phyloP scores from a whole-genome alignment of 2,329 filamentous ascomycete species.

The Aaosphaeria arxii region DNA sequence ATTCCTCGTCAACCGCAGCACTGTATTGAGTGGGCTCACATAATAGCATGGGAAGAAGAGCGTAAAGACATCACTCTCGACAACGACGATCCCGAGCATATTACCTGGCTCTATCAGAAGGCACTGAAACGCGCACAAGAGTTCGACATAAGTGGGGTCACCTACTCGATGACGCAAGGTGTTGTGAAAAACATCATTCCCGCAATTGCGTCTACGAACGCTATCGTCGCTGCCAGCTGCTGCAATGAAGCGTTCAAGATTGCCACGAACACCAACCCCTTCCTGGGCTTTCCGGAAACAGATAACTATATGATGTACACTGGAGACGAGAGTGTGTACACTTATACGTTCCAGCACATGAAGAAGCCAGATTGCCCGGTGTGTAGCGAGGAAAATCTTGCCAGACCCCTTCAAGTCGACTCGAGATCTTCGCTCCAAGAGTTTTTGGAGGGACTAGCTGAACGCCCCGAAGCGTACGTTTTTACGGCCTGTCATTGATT shows the following conservation, averaged over 20 bases:
- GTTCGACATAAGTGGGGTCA: constrained; percentile 88
- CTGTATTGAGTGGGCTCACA: constrained; percentile 97
- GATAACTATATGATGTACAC: constrained; percentile 98
- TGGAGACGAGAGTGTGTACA: constrained; percentile 92
- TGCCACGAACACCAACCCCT: constrained; percentile 76
- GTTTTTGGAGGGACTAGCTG: constrained; percentile 79
- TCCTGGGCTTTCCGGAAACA: constrained; percentile 70
- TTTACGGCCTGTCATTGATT: not conserved
- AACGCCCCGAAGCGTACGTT: constrained; percentile 69
- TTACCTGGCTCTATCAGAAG: constrained; percentile 92
- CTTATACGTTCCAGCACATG: constrained; percentile 93
- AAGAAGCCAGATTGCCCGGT: constrained; percentile 94
- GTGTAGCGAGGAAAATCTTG: constrained; percentile 68
- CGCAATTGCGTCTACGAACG: constrained; percentile 95
- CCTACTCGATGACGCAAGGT: constrained; percentile 92
- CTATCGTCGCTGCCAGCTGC: constrained; percentile 90
- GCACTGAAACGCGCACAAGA: constrained; percentile 77
- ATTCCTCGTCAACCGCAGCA: constrained; percentile 97
- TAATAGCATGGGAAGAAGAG: constrained; percentile 88
- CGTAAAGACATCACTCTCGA: constrained; percentile 75
- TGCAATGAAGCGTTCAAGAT: constrained; percentile 98
- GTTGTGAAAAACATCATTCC: constrained; percentile 99
- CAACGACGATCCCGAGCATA: constrained; percentile 94
- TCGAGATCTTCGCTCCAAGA: constrained; percentile 72
- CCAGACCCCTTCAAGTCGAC: constrained; percentile 71